Conservation (phyloP, 2,329 filamentous ascomycete species). For the Monilinia laxa region DNA sequence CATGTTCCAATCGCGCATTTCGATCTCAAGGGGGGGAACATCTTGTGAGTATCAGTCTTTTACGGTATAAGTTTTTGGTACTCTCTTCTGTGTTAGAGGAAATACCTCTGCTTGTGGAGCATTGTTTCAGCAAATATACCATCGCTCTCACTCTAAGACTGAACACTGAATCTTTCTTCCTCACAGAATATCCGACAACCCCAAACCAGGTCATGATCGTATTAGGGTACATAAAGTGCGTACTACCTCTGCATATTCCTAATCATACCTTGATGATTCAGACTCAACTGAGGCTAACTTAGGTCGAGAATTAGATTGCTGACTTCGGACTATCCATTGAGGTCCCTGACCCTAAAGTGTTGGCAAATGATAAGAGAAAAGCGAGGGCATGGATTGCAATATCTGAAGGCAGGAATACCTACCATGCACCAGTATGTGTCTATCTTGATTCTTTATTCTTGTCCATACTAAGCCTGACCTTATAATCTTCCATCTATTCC, state of each 20-base stretch:
- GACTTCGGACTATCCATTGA: constrained; percentile 17
- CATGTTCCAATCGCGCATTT: constrained; percentile 7
- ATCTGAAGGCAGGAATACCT: constrained; percentile 1
- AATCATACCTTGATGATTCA: not conserved
- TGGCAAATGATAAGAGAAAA: not conserved
- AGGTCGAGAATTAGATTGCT: not conserved
- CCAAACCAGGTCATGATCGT: constrained; percentile 12
- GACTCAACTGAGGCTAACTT: not conserved
- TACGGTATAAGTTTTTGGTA: not conserved
- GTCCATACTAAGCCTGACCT: not conserved
- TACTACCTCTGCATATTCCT: not conserved
- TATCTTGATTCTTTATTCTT: not conserved
- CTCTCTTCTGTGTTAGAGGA: not conserved
- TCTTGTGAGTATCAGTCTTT: constrained; percentile 10
- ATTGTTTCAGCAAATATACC: not conserved
- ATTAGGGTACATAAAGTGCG: constrained; percentile 11
- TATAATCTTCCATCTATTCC: not conserved
- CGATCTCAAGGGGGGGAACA: constrained; percentile 5
- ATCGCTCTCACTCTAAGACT: not conserved
- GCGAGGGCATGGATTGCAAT: not conserved
- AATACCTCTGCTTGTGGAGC: not conserved
- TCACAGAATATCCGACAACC: not conserved
- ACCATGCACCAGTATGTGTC: not conserved
- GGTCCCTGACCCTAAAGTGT: not conserved
- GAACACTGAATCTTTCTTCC: not conserved